Conservation (phyloP, 441 rosid species). For the Erodium moschatum region DNA sequence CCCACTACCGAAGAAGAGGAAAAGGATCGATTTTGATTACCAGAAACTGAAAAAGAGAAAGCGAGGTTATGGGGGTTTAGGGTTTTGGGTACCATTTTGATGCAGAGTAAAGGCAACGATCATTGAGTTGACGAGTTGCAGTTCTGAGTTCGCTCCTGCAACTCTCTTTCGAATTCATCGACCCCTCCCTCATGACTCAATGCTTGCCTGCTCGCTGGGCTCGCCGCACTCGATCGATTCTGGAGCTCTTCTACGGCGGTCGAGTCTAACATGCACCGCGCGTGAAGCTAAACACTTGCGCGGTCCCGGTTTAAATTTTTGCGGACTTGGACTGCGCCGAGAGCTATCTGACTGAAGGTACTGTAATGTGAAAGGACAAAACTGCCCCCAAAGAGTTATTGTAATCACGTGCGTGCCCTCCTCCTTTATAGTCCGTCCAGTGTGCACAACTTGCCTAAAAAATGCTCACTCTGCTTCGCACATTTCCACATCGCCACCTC, state of each 20-base stretch:
- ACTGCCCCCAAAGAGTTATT: not conserved
- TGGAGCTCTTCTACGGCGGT: too few relatives aligned
- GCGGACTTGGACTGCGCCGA: too few relatives aligned
- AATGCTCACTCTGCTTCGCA: not conserved
- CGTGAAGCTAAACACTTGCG: too few relatives aligned
- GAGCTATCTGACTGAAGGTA: too few relatives aligned
- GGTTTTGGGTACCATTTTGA: constrained; percentile 79
- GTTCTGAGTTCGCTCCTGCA: constrained; percentile 70
- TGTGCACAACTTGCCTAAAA: not conserved
- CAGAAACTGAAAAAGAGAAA: not conserved
- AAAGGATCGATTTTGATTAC: not conserved
- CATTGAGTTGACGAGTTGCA: constrained; percentile 69
- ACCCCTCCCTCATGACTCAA: constrained; percentile 7
- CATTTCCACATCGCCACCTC: constrained; percentile 17
- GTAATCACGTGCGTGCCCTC: not conserved
- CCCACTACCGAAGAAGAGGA: not conserved
- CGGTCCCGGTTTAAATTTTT: too few relatives aligned
- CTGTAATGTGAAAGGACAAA: not conserved
- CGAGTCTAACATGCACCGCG: too few relatives aligned
- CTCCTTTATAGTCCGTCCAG: not conserved
- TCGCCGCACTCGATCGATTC: too few relatives aligned
- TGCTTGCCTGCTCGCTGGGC: too few relatives aligned
- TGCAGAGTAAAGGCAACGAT: constrained; percentile 80
- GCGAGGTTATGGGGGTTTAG: not conserved
- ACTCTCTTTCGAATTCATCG: constrained; percentile 70